Conservation (phyloP, 192 early-diverging fungal genomes). For the Backusella morwellensis region DNA sequence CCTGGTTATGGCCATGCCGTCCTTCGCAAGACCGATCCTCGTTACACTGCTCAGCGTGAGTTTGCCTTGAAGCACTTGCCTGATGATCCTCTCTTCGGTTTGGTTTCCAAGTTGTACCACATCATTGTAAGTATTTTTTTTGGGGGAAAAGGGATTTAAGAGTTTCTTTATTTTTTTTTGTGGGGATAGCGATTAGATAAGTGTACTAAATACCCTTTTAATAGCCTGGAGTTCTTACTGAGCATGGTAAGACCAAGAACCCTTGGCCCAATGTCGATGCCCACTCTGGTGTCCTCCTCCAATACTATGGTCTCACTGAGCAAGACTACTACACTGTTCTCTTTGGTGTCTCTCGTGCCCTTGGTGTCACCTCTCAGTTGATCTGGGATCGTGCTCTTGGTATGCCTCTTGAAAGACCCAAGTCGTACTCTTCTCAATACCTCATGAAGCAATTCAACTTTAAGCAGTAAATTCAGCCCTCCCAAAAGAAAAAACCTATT, state of each 20-base stretch:
- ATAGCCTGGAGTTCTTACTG: slow-evolving; percentile 84
- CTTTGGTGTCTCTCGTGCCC: slow-evolving; percentile 97
- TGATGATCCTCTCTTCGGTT: slow-evolving; percentile 93
- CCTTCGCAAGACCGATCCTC: slow-evolving; percentile 91
- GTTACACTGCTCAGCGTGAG: slow-evolving; percentile 98
- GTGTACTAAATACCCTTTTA: background rate
- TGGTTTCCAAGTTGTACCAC: slow-evolving; percentile 95
- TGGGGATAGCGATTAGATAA: background rate
- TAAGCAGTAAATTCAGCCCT: slow-evolving; percentile 9
- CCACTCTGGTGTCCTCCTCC: slow-evolving; percentile 96
- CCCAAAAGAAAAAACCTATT: background rate
- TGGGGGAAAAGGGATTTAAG: background rate
- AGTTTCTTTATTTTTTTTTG: background rate
- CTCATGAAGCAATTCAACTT: slow-evolving; percentile 86
- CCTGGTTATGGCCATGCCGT: slow-evolving; percentile 99
- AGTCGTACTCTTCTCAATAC: slow-evolving; percentile 84
- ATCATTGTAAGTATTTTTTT: slow-evolving; percentile 53
- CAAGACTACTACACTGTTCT: slow-evolving; percentile 99
- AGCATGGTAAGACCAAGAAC: slow-evolving; percentile 99
- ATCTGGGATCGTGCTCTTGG: slow-evolving; percentile 98
- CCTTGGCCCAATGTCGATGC: slow-evolving; percentile 99
- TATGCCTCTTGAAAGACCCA: slow-evolving; percentile 87
- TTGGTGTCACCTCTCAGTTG: slow-evolving; percentile 92
- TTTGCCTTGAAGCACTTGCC: slow-evolving; percentile 98
- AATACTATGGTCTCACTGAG: slow-evolving; percentile 94